Conservation (phyloP, 192 early-diverging fungal species). For the Glomus cerebriforme region DNA sequence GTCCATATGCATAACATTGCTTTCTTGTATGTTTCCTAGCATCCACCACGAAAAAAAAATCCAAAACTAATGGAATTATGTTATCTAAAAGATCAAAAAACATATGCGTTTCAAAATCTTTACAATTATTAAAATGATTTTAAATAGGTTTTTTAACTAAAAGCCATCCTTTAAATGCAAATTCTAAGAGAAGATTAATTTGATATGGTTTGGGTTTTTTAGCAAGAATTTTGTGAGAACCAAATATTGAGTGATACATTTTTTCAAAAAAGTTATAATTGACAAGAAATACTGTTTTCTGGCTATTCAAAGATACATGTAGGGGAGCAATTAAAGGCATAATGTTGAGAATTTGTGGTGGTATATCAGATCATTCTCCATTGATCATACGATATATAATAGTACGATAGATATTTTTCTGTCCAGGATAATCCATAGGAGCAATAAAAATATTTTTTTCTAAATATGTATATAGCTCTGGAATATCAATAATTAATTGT, state of each 20-base stretch:
- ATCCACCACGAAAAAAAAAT: not conserved
- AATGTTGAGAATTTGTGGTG: conserved; percentile 14
- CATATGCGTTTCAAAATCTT: not conserved
- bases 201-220: too few relatives aligned
- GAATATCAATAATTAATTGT: not conserved
- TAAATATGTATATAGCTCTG: not conserved
- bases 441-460: not conserved
- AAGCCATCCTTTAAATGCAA: too few relatives aligned
- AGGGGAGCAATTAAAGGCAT: conserved; percentile 5
- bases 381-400: not conserved
- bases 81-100: conserved; percentile 17
- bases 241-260: not conserved
- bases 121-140: not conserved
- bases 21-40: not conserved
- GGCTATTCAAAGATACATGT: conserved; percentile 11
- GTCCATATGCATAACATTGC: not conserved
- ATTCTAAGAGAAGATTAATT: too few relatives aligned
- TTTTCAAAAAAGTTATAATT: conserved; percentile 20
- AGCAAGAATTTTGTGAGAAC: too few relatives aligned
- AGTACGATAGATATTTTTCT: too few relatives aligned
- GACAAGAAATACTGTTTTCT: conserved; percentile 7
- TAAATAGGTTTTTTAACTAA: not conserved
- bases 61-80: not conserved
- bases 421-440: too few relatives aligned
- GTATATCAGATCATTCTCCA: conserved; percentile 9